Base-by-base conservation (phyloP, 331 rosid species). In the Phaseolus coccineus region DNA sequence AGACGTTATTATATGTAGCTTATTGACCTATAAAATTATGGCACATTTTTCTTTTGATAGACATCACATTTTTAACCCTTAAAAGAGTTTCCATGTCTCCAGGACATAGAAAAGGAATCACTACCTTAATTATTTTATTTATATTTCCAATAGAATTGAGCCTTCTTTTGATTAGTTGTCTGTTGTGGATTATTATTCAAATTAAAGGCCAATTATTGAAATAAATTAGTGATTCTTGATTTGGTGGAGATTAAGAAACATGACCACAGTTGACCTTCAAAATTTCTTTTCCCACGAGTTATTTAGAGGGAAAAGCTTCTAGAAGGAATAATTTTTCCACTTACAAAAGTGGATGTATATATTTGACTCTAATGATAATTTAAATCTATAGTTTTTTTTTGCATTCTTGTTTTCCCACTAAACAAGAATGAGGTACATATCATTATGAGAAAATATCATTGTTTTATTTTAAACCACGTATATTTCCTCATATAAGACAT, bases 81-180 rank as follows among this genome's bases (percentile, higher is more conserved):
- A 53, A 53, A 51, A 35, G 65, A 33, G 13, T 39, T 75, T 71
- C 69, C 82, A 82, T 82, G 82, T 82, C 82, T 82, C 77, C 79
- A 42, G 79, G 85, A 62, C 47, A 63, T 15, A 28, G 67, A 52
- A 70, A 82, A 57, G 75, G 73, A 40, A 70, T 77, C 69, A 28
- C 9, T 51, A 6, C 22, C 13, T 19, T 19, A 19, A 19, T 19
- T 77, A 52, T 28, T 77, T 51, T 73, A 78, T 67, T 52, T 68
- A 28, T 22, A 37, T 22, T 69, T 69, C 77, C 61, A 11, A 63
- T 69, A 56, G 51, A 33, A 27, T 30, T 68, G 61, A 19, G 69
- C 22, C 22, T 76, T 50, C 81, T 81, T 80, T 46, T 56, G 77
- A 28, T 65, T 69, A 71, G 57, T 71, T 84, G 85, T 77, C 81